Evolutionary conservation across 768 basidiomycete species (phyloP), one percentile per base, ranked within the genome.

Genomic region (Trametes gibbosa): DNA sequence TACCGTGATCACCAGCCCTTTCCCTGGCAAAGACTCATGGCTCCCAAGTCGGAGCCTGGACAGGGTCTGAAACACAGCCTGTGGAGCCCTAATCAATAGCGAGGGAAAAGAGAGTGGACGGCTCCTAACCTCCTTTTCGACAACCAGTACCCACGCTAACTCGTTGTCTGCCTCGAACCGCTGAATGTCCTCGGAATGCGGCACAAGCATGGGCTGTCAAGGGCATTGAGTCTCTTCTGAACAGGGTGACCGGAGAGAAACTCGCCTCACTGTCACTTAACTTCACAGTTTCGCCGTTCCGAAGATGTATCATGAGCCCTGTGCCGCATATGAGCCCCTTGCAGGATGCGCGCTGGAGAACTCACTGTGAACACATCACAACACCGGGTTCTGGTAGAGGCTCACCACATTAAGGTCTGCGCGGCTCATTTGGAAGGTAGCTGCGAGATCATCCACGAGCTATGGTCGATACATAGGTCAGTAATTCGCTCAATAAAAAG

Each of bases 31-130:
- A 4, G 69, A 70, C 0, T 75, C 69, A 62, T 83, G 74, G 21
- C 76, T 73, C 5, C 84, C 75, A 52, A 95, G 74, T 21, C 72
- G 73, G 16, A 85, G 62, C 41, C 79, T 77, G 66, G 86, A 89
- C 1, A 98, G 79, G 0, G 92, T 89, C 68, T 95, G 90, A 70
- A 98, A 98, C n/a, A 97, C 84, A 0, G 97, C 96, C 96, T 98
- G 69, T 3, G 6, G 3, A 39, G 27, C 13, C 40, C 32, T 23
- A 29, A 25, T n/a, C n/a, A 32, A n/a, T 23, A 43, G 7, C 12
- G 16, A 14, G 32, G 27, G 16, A 3, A 27, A 14, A 19, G 9
- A 13, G 23, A 25, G 24, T 13, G 39, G 8, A 7, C 27, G 16
- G 32, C n/a, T 6, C 6, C 62, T 75, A 32, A 89, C 96, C 75